Conservation (phyloP, 257 asterid species). For the Jacaranda copaia region DNA sequence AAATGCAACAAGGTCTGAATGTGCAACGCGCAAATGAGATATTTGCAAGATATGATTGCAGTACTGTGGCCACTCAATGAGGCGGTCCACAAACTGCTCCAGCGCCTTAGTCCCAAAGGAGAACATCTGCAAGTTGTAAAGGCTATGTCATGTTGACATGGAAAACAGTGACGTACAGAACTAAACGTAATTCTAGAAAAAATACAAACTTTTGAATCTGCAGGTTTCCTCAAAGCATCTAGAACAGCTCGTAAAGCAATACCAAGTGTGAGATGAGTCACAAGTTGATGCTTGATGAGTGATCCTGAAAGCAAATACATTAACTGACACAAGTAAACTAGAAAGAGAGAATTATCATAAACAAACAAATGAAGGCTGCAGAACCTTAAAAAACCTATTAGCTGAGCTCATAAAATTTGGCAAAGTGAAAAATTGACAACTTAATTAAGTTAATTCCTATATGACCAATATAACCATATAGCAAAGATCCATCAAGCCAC, state of each 20-base stretch:
- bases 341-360: neutral
- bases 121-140: slow-evolving; percentile 73
- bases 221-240: slow-evolving; percentile 93
- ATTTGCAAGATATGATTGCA: slow-evolving; percentile 95
- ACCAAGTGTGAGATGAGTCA: slow-evolving; percentile 88
- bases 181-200: slow-evolving; percentile 5
- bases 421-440: slow-evolving; percentile 15
- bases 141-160: slow-evolving; percentile 30
- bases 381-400: slow-evolving; percentile 15
- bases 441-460: neutral
- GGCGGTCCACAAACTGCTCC: slow-evolving; percentile 94
- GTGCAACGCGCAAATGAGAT: slow-evolving; percentile 86
- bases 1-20: slow-evolving; percentile 70
- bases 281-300: slow-evolving; percentile 93
- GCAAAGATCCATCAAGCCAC: slow-evolving; percentile 25
- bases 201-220: slow-evolving; percentile 80
- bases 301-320: slow-evolving; percentile 66
- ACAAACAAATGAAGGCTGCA: slow-evolving; percentile 22
- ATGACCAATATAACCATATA: slow-evolving; percentile 18
- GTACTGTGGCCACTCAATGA: slow-evolving; percentile 98
- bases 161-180: slow-evolving; percentile 20
- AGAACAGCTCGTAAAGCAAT: slow-evolving; percentile 93
- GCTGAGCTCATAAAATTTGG: slow-evolving; percentile 2
- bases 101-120: slow-evolving; percentile 90
- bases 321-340: slow-evolving; percentile 13